These are phyloP conservation scores for Trichoderma sp. DNA, from an alignment of 2,329 filamentous ascomycete genomes.

Conservation along the genomic window DNA sequence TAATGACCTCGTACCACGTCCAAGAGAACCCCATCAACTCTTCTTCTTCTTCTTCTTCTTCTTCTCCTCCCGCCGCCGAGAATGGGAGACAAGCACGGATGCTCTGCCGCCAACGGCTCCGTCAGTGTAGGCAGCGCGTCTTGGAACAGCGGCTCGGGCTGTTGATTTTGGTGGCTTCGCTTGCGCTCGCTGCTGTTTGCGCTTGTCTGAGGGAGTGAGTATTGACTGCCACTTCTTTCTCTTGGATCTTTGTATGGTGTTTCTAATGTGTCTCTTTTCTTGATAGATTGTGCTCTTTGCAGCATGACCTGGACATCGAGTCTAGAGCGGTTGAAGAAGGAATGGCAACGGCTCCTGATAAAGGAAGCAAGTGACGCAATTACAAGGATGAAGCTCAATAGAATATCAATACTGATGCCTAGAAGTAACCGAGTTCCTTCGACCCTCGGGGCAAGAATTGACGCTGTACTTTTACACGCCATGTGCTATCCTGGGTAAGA, in stretches of 20 bases:
- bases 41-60: no score
- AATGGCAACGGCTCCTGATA: background rate
- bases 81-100: no score
- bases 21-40: background rate
- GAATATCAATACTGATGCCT: background rate
- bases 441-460: no score
- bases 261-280: background rate
- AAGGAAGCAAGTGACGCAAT: background rate
- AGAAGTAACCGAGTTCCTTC: no score
- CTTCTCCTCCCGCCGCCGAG: no score
- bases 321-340: constrained; percentile 6
- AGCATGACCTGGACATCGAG: constrained; percentile 10
- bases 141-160: constrained; percentile 31
- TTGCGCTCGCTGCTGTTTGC: constrained; percentile 30
- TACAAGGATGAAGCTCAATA: background rate
- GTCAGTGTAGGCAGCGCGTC: background rate
- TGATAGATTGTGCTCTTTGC: background rate
- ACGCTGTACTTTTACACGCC: no score
- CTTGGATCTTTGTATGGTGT: no score
- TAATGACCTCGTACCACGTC: constrained; percentile 27
- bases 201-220: constrained; percentile 31
- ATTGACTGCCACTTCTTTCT: background rate
- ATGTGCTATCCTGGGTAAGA: no score
- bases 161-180: constrained; percentile 29
- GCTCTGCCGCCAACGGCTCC: background rate